A percentile compares a stretch with the other conserved stretches of the same genome.
Evolutionary conservation across 148 eudicot species (phyloP).

Genomic region (Suaeda aralocaspica): DNA sequence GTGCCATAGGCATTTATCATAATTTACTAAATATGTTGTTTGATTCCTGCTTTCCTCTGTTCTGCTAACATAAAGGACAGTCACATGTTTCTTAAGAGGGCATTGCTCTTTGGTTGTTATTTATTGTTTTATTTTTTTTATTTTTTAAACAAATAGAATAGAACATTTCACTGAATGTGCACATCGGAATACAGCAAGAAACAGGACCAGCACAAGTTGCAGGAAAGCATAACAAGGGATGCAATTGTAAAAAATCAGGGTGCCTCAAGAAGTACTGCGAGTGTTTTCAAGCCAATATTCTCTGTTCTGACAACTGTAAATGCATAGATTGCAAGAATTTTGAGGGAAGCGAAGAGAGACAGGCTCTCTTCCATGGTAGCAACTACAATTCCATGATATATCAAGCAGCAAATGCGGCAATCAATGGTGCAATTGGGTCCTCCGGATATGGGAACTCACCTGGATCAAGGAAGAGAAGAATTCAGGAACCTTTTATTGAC

Average conservation of each 20-base stretch:
- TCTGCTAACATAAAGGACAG: neutral
- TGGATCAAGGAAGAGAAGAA: constrained; percentile 40
- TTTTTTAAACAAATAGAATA: neutral
- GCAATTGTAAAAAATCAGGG: constrained; percentile 72
- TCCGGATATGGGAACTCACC: constrained; percentile 39
- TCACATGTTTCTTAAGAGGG: neutral
- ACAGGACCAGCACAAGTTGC: constrained; percentile 22
- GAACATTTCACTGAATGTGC: constrained; percentile 1
- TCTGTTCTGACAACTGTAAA: constrained; percentile 74
- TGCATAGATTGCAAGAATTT: constrained; percentile 78
- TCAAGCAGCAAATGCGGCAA: constrained; percentile 48
- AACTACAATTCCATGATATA: constrained; percentile 30
- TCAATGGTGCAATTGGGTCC: constrained; percentile 45
- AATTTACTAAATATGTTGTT: neutral
- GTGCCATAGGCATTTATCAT: neutral
- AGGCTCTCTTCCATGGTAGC: constrained; percentile 34
- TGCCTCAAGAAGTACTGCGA: constrained; percentile 90
- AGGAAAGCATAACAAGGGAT: constrained; percentile 68
- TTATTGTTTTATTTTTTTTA: neutral
- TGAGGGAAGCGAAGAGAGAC: constrained; percentile 78
- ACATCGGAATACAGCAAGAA: constrained; percentile 38
- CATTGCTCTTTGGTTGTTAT: neutral
- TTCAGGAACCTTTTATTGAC: constrained; percentile 29
- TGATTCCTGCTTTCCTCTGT: neutral
- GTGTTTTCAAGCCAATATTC: constrained; percentile 75